phyloP scores from a whole-genome alignment of 2,329 filamentous ascomycete species.

The Tolypocladium amazonense region DNA sequence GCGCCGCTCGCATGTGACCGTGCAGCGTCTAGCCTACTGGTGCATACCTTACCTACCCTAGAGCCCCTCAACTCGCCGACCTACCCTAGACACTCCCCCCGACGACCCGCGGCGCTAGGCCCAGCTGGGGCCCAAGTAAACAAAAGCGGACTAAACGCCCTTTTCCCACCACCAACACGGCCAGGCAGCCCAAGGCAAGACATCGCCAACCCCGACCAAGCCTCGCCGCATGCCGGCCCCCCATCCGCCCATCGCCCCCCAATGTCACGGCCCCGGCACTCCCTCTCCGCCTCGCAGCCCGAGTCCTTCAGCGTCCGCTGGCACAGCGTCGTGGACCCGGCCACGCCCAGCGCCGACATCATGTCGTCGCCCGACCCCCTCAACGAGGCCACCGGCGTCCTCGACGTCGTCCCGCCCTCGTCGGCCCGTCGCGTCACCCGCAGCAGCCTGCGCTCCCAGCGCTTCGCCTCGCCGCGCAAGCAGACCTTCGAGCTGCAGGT shows the following conservation, averaged over 20 bases:
- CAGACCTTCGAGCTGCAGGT: slow-evolving; percentile 47
- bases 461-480: slow-evolving; percentile 40
- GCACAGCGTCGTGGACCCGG: slow-evolving; percentile 23
- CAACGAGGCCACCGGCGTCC: slow-evolving; percentile 26
- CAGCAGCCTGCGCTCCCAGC: slow-evolving; percentile 31
- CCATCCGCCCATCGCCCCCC: slow-evolving; percentile 4
- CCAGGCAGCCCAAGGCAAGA: not conserved
- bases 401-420: slow-evolving; percentile 22
- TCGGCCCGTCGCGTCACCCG: slow-evolving; percentile 31
- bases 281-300: slow-evolving; percentile 8
- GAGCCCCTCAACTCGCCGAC: no score
- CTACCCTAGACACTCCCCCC: not conserved
- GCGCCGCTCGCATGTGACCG: not conserved
- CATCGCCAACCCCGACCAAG: not conserved
- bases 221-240: not conserved
- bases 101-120: slow-evolving; percentile 9
- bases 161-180: not conserved
- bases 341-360: slow-evolving; percentile 28
- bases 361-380: slow-evolving; percentile 43
- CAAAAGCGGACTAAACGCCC: slow-evolving; percentile 7
- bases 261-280: slow-evolving; percentile 18
- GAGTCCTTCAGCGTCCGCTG: slow-evolving; percentile 22
- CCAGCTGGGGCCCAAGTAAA: slow-evolving; percentile 16
- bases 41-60: not conserved
- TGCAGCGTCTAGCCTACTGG: no score